A percentile compares a stretch with the other conserved stretches of the same genome.
Conservation (phyloP, 345 rosid species). For the Moricandia moricandioides region DNA sequence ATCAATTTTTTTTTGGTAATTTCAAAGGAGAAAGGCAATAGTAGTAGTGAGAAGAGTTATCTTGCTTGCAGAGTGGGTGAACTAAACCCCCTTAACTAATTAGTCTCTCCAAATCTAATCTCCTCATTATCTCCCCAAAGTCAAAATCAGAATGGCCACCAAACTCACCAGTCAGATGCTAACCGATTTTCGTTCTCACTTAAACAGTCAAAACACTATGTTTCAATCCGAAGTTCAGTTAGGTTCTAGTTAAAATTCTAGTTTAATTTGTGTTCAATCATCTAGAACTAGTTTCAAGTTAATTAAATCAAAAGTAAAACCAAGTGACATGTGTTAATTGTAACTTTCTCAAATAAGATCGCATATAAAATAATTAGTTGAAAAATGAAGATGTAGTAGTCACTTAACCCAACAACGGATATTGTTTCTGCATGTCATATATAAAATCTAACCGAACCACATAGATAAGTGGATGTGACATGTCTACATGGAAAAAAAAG, state of each 20-base stretch:
- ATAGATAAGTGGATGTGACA: slow-evolving; percentile 23
- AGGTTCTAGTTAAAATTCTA: neutral
- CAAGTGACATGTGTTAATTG: neutral
- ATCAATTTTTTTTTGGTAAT: too few species aligned
- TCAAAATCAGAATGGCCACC: slow-evolving; percentile 35
- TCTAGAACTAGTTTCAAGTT: neutral
- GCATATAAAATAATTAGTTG: too few species aligned
- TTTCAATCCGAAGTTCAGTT: neutral
- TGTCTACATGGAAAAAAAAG: neutral
- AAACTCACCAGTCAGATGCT: slow-evolving; percentile 36
- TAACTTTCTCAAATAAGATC: neutral
- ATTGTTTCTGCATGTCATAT: neutral
- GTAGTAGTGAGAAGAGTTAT: slow-evolving; percentile 8
- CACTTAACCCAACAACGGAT: slow-evolving; percentile 23
- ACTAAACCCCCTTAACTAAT: slow-evolving; percentile 34
- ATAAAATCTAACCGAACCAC: slow-evolving; percentile 27
- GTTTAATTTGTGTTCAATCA: neutral
- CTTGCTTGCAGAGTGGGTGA: slow-evolving; percentile 37
- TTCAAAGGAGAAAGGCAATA: slow-evolving; percentile 6
- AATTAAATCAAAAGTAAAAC: neutral
- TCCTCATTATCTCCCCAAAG: slow-evolving; percentile 4
- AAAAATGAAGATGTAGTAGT: too few species aligned
- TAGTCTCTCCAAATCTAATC: neutral
- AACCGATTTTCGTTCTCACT: slow-evolving; percentile 27
- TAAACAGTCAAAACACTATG: slow-evolving; percentile 18